Conservation (phyloP, 805 yeast species). For the Candida jianshihensis region DNA sequence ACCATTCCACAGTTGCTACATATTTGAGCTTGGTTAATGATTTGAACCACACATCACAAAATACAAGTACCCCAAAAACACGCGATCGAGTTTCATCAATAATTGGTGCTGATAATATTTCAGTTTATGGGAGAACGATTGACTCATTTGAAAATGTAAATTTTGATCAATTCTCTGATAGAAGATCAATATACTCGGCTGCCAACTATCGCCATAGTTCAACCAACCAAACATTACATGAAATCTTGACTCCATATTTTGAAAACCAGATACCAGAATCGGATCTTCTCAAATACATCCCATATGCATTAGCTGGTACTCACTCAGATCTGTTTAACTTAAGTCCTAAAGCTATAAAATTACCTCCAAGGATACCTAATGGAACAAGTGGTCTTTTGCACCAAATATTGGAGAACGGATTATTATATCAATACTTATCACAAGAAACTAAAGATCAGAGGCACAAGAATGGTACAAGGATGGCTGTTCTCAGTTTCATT, state of each 20-base stretch:
- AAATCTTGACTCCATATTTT: constrained; percentile 28
- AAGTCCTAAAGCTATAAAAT: constrained; percentile 22
- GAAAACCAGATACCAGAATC: constrained; percentile 29
- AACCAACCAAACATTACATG: constrained; percentile 21
- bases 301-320: constrained; percentile 53
- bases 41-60: neutral
- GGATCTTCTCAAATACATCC: constrained; percentile 39
- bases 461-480: constrained; percentile 34
- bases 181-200: constrained; percentile 28
- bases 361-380: constrained; percentile 50
- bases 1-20: constrained; percentile 27
- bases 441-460: constrained; percentile 23
- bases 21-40: constrained; percentile 28
- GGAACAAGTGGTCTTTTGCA: constrained; percentile 51
- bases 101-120: constrained; percentile 4
- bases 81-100: neutral
- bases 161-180: constrained; percentile 30
- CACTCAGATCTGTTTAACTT: constrained; percentile 52
- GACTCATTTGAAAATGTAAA: constrained; percentile 32
- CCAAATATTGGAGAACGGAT: constrained; percentile 61
- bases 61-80: constrained; percentile 1
- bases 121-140: constrained; percentile 19
- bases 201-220: constrained; percentile 5
- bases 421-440: constrained; percentile 48
- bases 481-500: constrained; percentile 50